These are phyloP conservation scores for Ustilago bromivora DNA, from an alignment of 1,284 basidiomycete species.

Conservation along the genomic window DNA sequence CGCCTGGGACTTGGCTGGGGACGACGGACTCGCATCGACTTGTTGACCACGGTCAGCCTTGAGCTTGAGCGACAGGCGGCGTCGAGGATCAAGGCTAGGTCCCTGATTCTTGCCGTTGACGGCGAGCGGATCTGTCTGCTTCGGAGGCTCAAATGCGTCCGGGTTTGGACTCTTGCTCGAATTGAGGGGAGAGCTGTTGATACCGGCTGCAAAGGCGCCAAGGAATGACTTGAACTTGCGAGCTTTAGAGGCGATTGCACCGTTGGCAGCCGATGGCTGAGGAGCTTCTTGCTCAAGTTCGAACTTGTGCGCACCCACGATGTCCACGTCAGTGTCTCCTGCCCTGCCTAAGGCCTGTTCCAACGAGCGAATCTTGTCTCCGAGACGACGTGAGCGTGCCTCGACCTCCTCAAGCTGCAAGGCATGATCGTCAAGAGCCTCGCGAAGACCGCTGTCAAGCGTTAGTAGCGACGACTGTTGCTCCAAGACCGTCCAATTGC, in stretches of 20 bases:
- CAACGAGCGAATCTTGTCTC: conserved; percentile 19
- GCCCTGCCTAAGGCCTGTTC: conserved; percentile 22
- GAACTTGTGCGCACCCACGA: conserved; percentile 20
- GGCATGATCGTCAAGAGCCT: conserved; percentile 15
- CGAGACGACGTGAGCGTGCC: conserved; percentile 17
- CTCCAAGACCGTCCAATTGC: conserved; percentile 2
- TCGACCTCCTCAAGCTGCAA: conserved; percentile 18
- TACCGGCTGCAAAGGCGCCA: conserved; percentile 30
- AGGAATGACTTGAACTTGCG: conserved; percentile 46
- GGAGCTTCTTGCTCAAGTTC: conserved; percentile 16
- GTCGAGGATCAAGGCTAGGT: conserved; percentile 3
- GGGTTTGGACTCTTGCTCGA: conserved; percentile 14
- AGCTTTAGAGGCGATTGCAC: conserved; percentile 25
- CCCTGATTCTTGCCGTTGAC: background rate
- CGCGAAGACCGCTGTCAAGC: conserved; percentile 12
- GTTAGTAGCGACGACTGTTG: conserved; percentile 5
- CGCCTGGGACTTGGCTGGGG: conserved; percentile 18
- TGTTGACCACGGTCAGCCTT: conserved; percentile 13
- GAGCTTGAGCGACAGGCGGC: conserved; percentile 30
- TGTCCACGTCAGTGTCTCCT: conserved; percentile 17
- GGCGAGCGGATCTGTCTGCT: conserved; percentile 8
- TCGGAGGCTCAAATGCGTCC: background rate
- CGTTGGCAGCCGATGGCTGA: background rate
- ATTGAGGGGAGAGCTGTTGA: conserved; percentile 26
- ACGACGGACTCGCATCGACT: background rate